phyloP scores from a whole-genome alignment of 1,284 basidiomycete genomes.

The Tilletia caries region DNA sequence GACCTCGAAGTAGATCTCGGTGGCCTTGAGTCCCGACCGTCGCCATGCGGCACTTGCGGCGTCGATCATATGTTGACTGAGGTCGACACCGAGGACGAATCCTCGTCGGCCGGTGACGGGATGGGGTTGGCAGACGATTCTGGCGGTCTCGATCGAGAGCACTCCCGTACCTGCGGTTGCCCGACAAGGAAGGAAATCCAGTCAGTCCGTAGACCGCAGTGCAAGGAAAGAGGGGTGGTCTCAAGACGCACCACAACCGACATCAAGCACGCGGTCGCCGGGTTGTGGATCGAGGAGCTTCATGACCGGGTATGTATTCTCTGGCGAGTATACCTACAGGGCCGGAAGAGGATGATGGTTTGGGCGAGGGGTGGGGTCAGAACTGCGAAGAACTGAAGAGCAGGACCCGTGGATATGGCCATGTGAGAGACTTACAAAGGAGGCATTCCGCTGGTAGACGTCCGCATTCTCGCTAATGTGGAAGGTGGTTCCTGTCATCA shows the following conservation, averaged over 20 bases:
- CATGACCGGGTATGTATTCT: conserved; percentile 28
- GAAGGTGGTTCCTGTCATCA: too few species aligned
- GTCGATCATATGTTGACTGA: conserved; percentile 27
- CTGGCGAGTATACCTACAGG: conserved; percentile 23
- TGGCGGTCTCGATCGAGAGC: conserved; percentile 24
- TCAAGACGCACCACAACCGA: conserved; percentile 28
- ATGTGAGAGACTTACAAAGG: conserved; percentile 24
- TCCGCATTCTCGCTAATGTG: conserved; percentile 28
- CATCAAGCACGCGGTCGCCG: conserved; percentile 29
- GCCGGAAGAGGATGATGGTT: not conserved
- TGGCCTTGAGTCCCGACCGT: not conserved
- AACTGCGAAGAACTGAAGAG: too few species aligned
- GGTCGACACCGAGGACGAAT: conserved; percentile 22
- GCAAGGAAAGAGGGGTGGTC: too few species aligned
- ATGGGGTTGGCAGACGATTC: not conserved
- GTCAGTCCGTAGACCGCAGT: not conserved
- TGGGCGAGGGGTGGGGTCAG: too few species aligned
- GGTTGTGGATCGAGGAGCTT: conserved; percentile 27
- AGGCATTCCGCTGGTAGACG: conserved; percentile 29
- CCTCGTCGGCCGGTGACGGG: conserved; percentile 16
- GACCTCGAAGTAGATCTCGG: conserved; percentile 11
- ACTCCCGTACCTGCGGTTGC: conserved; percentile 28
- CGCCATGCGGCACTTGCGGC: conserved; percentile 16
- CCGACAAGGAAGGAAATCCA: not conserved
- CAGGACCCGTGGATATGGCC: too few species aligned